Evolutionary conservation across 169 alveolate genomes (phyloP).

Genomic region (Eimeria necatrix): DNA sequence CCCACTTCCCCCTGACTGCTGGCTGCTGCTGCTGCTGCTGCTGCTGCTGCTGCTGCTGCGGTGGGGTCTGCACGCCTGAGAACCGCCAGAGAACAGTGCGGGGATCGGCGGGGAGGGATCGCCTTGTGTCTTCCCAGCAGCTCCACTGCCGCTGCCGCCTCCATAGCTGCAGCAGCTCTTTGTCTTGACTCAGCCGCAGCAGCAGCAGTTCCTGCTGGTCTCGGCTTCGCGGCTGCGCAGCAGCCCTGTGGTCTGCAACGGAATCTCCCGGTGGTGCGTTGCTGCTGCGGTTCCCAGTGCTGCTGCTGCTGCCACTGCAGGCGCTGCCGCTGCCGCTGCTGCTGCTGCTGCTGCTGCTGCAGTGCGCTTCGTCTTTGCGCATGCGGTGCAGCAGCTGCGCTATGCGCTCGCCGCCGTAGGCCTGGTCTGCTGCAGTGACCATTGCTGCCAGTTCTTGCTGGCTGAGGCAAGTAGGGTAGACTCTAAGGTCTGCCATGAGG

Average conservation of each 20-base stretch:
- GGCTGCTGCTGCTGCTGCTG: constrained; percentile 54
- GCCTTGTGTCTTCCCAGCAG: constrained; percentile 50
- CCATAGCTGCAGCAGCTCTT: constrained; percentile 67
- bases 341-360: constrained; percentile 32
- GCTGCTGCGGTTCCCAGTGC: not conserved
- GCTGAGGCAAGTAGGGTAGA: constrained; percentile 46
- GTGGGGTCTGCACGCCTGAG: constrained; percentile 26
- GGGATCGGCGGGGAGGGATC: constrained; percentile 49
- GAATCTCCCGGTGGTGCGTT: not conserved
- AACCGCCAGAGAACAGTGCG: constrained; percentile 64
- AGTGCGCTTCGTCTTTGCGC: constrained; percentile 4
- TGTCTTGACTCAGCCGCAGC: constrained; percentile 24
- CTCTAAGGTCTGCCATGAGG: constrained; percentile 23
- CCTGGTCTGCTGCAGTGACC: not conserved
- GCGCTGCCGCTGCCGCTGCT: constrained; percentile 9
- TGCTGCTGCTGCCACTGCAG: constrained; percentile 2
- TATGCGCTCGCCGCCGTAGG: constrained; percentile 43
- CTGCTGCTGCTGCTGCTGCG: constrained; percentile 62
- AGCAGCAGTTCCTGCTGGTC: constrained; percentile 46
- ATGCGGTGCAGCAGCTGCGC: constrained; percentile 67
- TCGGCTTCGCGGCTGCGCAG: not conserved
- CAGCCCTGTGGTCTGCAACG: not conserved
- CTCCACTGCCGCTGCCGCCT: constrained; percentile 51
- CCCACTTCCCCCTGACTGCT: constrained; percentile 38
- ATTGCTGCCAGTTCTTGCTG: not conserved